Percentiles rank a stretch among this genome's conserved stretches.
Conservation (phyloP, 2,329 filamentous ascomycete genomes). For the Massarina eburnea region DNA sequence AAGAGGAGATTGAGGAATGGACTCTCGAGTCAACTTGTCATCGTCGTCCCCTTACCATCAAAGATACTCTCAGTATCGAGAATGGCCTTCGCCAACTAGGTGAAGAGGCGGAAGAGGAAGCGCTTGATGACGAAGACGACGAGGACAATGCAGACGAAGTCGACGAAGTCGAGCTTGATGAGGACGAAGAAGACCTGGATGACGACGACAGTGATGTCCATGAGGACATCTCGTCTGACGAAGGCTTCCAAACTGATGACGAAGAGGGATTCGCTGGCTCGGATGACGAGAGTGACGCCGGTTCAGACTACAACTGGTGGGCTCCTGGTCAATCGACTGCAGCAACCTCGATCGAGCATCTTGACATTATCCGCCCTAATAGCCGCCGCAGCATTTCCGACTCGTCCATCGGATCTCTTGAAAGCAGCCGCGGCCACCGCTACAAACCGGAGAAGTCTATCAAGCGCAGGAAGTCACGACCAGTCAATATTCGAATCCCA, state of each 20-base stretch:
- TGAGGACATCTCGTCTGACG: slow-evolving; percentile 50
- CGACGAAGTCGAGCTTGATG: slow-evolving; percentile 42
- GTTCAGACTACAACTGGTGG: slow-evolving; percentile 68
- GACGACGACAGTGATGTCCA: slow-evolving; percentile 33
- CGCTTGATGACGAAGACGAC: slow-evolving; percentile 64
- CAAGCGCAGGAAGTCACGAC: slow-evolving; percentile 51
- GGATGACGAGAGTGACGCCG: slow-evolving; percentile 66
- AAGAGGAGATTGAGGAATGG: slow-evolving; percentile 89
- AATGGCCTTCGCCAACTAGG: slow-evolving; percentile 82
- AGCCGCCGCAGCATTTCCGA: slow-evolving; percentile 53
- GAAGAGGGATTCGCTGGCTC: slow-evolving; percentile 71
- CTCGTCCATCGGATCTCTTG: slow-evolving; percentile 57
- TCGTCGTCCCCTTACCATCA: slow-evolving; percentile 76
- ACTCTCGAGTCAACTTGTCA: slow-evolving; percentile 69
- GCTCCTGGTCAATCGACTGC: slow-evolving; percentile 55
- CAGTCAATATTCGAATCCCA: slow-evolving; percentile 60
- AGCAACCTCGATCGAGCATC: slow-evolving; percentile 53
- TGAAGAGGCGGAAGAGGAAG: slow-evolving; percentile 90
- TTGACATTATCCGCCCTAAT: slow-evolving; percentile 52
- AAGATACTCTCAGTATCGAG: slow-evolving; percentile 88
- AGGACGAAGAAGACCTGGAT: slow-evolving; percentile 48
- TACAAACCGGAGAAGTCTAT: slow-evolving; percentile 22
- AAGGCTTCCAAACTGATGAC: slow-evolving; percentile 82
- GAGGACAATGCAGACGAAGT: slow-evolving; percentile 50
- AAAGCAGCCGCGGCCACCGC: slow-evolving; percentile 38